Evolutionary conservation across 176 grass and related monocot species (phyloP).

Genomic region (Musa schizocarpa): DNA sequence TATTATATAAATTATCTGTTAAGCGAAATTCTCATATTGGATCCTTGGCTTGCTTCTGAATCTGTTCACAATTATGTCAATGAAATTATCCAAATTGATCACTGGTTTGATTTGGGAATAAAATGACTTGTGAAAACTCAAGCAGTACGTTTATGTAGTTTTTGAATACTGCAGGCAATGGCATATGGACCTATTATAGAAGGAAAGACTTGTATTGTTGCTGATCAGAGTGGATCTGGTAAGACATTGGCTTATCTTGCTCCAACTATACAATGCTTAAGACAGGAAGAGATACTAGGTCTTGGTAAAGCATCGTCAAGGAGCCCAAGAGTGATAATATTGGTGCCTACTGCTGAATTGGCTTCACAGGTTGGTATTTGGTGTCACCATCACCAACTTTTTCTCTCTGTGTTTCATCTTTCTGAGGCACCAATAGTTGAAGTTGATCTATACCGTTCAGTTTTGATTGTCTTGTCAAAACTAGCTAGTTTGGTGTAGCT

Average conservation of each 20-base stretch:
- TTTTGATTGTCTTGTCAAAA: neutral
- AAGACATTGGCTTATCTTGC: conserved; percentile 87
- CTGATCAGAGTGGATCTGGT: conserved; percentile 93
- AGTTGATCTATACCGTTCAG: too few species aligned
- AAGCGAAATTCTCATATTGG: too few species aligned
- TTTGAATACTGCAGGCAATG: conserved; percentile 40
- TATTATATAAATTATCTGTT: too few species aligned
- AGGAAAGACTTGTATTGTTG: conserved; percentile 81
- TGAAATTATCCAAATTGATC: too few species aligned
- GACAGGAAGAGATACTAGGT: conserved; percentile 57
- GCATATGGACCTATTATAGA: conserved; percentile 59
- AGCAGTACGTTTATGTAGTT: neutral
- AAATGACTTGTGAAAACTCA: neutral
- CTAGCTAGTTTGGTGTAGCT: neutral
- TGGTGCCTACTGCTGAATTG: conserved; percentile 84
- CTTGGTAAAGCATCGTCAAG: conserved; percentile 45
- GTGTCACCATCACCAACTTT: conserved; percentile 1
- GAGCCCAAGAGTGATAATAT: conserved; percentile 66
- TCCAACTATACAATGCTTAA: conserved; percentile 66
- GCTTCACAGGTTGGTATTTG: conserved; percentile 55
- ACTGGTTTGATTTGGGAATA: neutral
- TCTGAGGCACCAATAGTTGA: neutral
- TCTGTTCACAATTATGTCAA: too few species aligned
- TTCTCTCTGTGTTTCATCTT: neutral
- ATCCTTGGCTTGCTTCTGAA: too few species aligned